Evolutionary conservation across 257 asterid genomes (phyloP).

Genomic region (Solanum tacnaense): DNA sequence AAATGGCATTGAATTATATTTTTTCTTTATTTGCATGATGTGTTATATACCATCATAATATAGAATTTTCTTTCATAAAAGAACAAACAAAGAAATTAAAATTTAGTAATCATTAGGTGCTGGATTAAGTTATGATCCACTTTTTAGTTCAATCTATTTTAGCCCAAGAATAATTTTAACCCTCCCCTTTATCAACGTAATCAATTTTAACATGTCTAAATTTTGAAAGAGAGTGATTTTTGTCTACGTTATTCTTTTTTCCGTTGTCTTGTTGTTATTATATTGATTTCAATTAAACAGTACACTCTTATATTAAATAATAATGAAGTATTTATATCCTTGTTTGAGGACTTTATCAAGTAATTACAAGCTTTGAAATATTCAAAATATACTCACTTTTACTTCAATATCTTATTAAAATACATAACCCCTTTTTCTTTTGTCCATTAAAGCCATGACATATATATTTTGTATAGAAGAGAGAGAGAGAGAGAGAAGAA

Average conservation of each 20-base stretch:
- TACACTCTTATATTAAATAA: background rate
- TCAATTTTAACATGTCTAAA: no score
- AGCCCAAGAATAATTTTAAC: background rate
- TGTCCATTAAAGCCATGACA: background rate
- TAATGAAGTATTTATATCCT: background rate
- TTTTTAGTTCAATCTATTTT: background rate
- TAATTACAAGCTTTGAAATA: background rate
- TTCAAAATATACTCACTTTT: background rate
- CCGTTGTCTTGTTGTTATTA: no score
- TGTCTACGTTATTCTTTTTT: no score
- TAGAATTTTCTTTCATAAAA: background rate
- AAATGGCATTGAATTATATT: background rate
- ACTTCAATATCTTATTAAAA: background rate
- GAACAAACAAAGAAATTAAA: background rate
- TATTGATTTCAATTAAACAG: no score
- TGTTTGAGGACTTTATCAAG: background rate
- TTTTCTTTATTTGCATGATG: background rate
- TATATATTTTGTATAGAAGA: background rate
- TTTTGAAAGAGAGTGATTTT: background rate
- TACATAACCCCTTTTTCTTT: background rate
- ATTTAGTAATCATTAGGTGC: background rate
- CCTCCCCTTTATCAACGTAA: rapidly evolving
- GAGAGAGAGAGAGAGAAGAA: background rate
- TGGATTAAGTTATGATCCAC: background rate
- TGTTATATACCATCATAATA: background rate